Evolutionary conservation across 1,139 yeast species (phyloP).

Genomic region (Lodderomyces oxycetoniae): DNA sequence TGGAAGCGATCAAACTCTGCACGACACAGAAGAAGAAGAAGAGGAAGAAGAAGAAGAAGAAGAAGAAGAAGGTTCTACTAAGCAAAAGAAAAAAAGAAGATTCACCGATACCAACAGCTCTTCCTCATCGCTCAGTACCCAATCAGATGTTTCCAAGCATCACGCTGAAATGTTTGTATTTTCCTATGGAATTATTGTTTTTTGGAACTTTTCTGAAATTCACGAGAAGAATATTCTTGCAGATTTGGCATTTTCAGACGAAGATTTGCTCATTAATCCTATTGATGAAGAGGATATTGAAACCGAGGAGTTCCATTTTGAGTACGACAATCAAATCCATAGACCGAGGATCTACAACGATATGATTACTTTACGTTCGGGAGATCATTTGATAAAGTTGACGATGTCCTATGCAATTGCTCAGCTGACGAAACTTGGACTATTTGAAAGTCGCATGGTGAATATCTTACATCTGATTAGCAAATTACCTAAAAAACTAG

Average conservation of each 20-base stretch:
- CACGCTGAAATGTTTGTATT: conserved; percentile 86
- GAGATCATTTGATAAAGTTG: conserved; percentile 86
- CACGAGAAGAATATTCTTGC: conserved; percentile 94
- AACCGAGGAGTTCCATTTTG: conserved; percentile 91
- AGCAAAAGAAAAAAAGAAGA: conserved; percentile 2
- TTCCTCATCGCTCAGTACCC: conserved; percentile 8
- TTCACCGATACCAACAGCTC: conserved; percentile 3
- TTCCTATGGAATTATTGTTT: conserved; percentile 90
- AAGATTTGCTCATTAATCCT: conserved; percentile 63
- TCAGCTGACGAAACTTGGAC: conserved; percentile 85
- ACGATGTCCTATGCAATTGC: conserved; percentile 97
- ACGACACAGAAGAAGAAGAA: not conserved
- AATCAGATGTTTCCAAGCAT: conserved; percentile 56
- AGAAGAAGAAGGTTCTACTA: not conserved
- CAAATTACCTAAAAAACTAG: conserved; percentile 81
- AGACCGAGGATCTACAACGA: conserved; percentile 92
- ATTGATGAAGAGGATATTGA: conserved; percentile 88
- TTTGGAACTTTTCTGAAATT: conserved; percentile 91
- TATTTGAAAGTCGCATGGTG: conserved; percentile 90
- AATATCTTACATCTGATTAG: conserved; percentile 79
- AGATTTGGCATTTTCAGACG: conserved; percentile 75
- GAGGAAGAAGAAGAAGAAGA: not conserved
- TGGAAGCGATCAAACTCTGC: not conserved
- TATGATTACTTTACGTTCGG: conserved; percentile 84
- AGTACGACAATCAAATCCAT: conserved; percentile 73